Evolutionary conservation across 1,139 yeast genomes (phyloP), one percentile per base, ranked within the genome.

Genomic region (Scheffersomyces quercinus): DNA sequence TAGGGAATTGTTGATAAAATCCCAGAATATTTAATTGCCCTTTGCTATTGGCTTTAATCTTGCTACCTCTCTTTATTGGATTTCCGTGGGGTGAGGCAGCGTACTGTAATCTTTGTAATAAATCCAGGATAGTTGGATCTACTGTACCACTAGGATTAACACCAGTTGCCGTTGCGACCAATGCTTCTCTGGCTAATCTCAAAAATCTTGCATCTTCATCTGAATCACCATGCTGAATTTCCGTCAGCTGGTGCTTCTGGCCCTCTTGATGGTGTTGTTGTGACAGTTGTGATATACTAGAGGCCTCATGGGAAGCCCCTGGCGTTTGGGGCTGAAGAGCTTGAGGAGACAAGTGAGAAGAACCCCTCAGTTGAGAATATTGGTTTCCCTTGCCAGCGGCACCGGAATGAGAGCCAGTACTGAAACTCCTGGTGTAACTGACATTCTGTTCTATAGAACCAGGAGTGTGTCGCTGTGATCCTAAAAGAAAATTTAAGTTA

Each of bases 51-150:
- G 73, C 67, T 16, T 57, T 59, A n/a, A 73, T 65, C 24, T 60
- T 59, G 10, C 65, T 63, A 7, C 70, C 64, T 33, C 60, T 60
- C 34, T 62, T 63, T 24, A 73, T 73, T 5, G 79, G 79, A 49
- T 73, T 74, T 40, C 74, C 53, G 57, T 79, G 84, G 3, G 85
- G 83, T 24, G 82, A 70, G 44, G 73, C 64, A 10, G 78, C 79
- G 51, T 80, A 80, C 50, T 78, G 82, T 40, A 79, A 62, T 45
- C 85, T 56, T 45, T 69, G 67, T 34, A 80, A 60, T 28, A 80
- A 65, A 50, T 77, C 82, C 49, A 70, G 69, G 20, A 80, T 75
- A 1, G 84, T 79, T 4, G 85, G 84, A 54, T 80, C 85, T 13
- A 79, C 73, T 24, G 36, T 46, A n/a, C 56, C 39, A 13, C 53